Percentiles rank a stretch among this genome's conserved stretches.
These are phyloP conservation scores for Aspergillus nanangensis DNA, from an alignment of 495 filamentous ascomycete genomes.

Conservation along the genomic window DNA sequence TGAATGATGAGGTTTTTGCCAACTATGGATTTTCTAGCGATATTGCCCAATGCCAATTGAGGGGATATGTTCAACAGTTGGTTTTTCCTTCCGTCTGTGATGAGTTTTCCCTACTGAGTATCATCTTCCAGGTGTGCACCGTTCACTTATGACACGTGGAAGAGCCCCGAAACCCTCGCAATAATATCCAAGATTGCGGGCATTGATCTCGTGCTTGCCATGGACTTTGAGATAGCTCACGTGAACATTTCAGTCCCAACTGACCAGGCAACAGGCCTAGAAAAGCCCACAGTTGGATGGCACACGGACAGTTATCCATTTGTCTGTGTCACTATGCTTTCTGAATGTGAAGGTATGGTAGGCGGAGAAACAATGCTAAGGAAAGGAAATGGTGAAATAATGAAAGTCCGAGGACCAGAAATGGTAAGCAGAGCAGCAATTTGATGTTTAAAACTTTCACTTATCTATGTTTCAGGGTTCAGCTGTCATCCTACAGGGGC, in stretches of 20 bases:
- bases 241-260: slow-evolving; percentile 62
- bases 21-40: slow-evolving; percentile 59
- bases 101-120: not conserved
- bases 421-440: slow-evolving; percentile 40
- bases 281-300: slow-evolving; percentile 58
- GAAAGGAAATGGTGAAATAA: slow-evolving; percentile 55
- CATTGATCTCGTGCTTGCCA: slow-evolving; percentile 58
- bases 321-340: slow-evolving; percentile 71
- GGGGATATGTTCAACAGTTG: slow-evolving; percentile 45
- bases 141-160: slow-evolving; percentile 69
- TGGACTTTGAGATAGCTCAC: slow-evolving; percentile 67
- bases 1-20: slow-evolving; percentile 52
- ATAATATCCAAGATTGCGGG: slow-evolving; percentile 65
- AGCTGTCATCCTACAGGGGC: slow-evolving; percentile 66
- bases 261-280: slow-evolving; percentile 13
- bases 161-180: slow-evolving; percentile 51
- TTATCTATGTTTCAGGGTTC: slow-evolving; percentile 44
- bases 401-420: slow-evolving; percentile 61
- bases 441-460: not conserved
- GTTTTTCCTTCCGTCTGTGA: not conserved
- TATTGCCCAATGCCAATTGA: slow-evolving; percentile 62
- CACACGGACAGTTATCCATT: slow-evolving; percentile 70
- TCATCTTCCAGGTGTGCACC: slow-evolving; percentile 44
- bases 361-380: slow-evolving; percentile 66
- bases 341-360: slow-evolving; percentile 62